Evolutionary conservation across 78 protist genomes (phyloP).

Genomic region (Tieghemostelium lacteum): DNA sequence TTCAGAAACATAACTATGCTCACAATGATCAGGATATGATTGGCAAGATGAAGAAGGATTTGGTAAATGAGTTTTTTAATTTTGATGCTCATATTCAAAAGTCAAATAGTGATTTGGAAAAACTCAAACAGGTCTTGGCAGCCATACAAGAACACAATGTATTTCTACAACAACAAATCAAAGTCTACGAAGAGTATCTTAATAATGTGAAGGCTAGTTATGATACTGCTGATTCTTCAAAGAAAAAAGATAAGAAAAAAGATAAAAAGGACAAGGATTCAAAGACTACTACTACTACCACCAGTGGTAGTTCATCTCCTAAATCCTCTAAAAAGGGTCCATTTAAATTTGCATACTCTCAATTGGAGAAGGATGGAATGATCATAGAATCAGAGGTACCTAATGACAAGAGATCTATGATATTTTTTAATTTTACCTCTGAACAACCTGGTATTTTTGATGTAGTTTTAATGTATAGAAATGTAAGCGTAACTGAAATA

Average conservation of each 20-base stretch:
- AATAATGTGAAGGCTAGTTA: conserved; percentile 78
- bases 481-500: conserved; percentile 67
- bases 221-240: conserved; percentile 1
- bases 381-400: conserved; percentile 83
- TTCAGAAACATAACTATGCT: neutral
- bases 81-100: conserved; percentile 32
- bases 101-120: conserved; percentile 37
- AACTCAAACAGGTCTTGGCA: conserved; percentile 34
- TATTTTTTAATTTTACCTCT: conserved; percentile 61
- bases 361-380: conserved; percentile 84
- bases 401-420: conserved; percentile 76
- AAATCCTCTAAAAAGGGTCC: conserved; percentile 38
- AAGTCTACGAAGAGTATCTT: conserved; percentile 77
- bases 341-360: conserved; percentile 70
- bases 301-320: neutral
- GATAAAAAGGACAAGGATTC: conserved; percentile 9
- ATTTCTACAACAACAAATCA: conserved; percentile 69
- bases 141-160: conserved; percentile 76
- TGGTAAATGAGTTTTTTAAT: conserved; percentile 64
- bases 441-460: conserved; percentile 71
- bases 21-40: conserved; percentile 55
- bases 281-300: neutral
- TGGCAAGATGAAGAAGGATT: conserved; percentile 49
- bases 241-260: conserved; percentile 34
- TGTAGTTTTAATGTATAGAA: conserved; percentile 68